These are phyloP conservation scores for Russula compacta DNA, from an alignment of 768 basidiomycete species.

Conservation along the genomic window DNA sequence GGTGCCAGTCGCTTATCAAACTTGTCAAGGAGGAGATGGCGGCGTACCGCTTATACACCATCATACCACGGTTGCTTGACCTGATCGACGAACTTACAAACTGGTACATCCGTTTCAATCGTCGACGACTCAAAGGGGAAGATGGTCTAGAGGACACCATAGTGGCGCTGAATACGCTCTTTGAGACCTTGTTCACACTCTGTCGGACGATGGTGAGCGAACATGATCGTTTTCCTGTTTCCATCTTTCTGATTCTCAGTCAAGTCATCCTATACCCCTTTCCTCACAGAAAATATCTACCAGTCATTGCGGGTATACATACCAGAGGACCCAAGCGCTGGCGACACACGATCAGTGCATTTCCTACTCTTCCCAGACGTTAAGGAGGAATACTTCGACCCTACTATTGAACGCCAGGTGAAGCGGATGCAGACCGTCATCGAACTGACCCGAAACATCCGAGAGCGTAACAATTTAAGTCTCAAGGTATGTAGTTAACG, in stretches of 20 bases:
- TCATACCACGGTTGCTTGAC: slow-evolving; percentile 88
- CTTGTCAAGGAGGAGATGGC: slow-evolving; percentile 93
- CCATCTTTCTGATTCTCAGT: neutral
- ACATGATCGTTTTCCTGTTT: neutral
- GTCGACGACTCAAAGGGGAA: slow-evolving; percentile 90
- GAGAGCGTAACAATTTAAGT: slow-evolving; percentile 78
- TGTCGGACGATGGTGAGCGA: slow-evolving; percentile 84
- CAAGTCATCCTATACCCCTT: slow-evolving; percentile 96
- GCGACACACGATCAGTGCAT: slow-evolving; percentile 87
- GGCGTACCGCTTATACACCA: slow-evolving; percentile 93
- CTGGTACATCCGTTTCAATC: slow-evolving; percentile 99
- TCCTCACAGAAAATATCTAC: slow-evolving; percentile 94
- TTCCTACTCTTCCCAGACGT: slow-evolving; percentile 91
- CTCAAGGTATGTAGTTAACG: slow-evolving; percentile 61
- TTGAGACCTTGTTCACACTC: slow-evolving; percentile 89
- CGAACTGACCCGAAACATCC: slow-evolving; percentile 79
- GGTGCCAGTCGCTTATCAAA: slow-evolving; percentile 94
- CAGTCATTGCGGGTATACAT: slow-evolving; percentile 83
- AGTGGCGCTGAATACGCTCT: slow-evolving; percentile 87
- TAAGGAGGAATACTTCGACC: slow-evolving; percentile 92
- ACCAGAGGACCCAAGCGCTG: slow-evolving; percentile 57
- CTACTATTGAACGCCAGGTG: slow-evolving; percentile 87
- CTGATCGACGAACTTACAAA: slow-evolving; percentile 96
- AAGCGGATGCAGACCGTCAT: slow-evolving; percentile 93
- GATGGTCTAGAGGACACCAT: slow-evolving; percentile 82